Base-by-base conservation (phyloP, 2,329 filamentous ascomycete species). In the Fusarium abutilonis region DNA sequence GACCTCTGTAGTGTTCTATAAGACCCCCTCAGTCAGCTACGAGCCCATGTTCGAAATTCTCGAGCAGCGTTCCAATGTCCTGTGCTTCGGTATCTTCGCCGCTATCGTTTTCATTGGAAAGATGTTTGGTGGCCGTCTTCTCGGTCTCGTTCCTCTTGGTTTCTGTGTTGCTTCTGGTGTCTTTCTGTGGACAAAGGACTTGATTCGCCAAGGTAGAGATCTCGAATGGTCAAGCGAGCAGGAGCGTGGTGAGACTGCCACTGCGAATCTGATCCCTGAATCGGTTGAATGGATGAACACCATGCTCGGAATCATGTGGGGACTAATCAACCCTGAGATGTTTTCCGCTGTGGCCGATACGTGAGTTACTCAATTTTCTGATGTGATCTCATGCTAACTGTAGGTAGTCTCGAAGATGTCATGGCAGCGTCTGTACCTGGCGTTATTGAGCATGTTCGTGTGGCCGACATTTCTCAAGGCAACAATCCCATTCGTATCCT, bases 261-360 rank as follows among this genome's bases (percentile, higher is more conserved):
- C 91, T 3, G 88, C 89, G 28, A 97, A 97, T 70, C 80, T 98
- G 26, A 89, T 98, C 7, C 94, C 94, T 0, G 94, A 97, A 77
- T 96, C 91, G 1, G 93, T 96, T 7, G 90, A 93, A 60, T 98
- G 95, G 95, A 89, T 99, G 85, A 99, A 99, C 74, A 93, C 91
- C 0, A 86, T 95, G 46, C 77, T 98, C 4, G 86, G 85, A 2
- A 85, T 97, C 38, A 83, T 95, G 39, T 99, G 95, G 95, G 91
- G 92, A 1, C 80, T 98, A 4, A 88, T 97, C 63, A 96, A 98
- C 71, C 94, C 95, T 0, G 94, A 98, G 39, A 96, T 98, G 90
- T 95, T 99, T 75, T 81, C 86, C n/a, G 86, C 86, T 6, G 86
- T 97, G 9, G 93, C 93, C n/a, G 95, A 98, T 73, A 97, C 91